phyloP scores from a whole-genome alignment of 2,329 filamentous ascomycete species.

The Trichoderma afroharzianum region DNA sequence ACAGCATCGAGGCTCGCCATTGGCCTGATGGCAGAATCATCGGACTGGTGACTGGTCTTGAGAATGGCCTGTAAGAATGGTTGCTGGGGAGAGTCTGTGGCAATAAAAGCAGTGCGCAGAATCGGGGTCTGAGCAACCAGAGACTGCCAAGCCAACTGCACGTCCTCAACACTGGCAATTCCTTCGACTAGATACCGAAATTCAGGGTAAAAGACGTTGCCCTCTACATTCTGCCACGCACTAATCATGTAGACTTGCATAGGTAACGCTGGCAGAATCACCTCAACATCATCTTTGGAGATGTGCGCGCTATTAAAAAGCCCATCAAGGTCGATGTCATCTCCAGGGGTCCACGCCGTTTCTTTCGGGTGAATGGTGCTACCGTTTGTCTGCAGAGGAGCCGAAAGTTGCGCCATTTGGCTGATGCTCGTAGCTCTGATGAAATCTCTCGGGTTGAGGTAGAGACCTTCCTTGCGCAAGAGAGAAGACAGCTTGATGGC shows the following conservation, averaged over 20 bases:
- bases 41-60: constrained; percentile 14
- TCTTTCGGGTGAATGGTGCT: background rate
- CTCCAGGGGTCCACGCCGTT: constrained; percentile 31
- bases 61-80: constrained; percentile 65
- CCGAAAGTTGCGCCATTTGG: constrained; percentile 52
- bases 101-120: constrained; percentile 64
- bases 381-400: background rate
- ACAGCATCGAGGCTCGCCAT: background rate
- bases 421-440: constrained; percentile 61
- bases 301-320: constrained; percentile 43
- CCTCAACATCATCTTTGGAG: constrained; percentile 45
- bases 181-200: constrained; percentile 60
- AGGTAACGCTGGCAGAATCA: constrained; percentile 64
- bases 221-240: constrained; percentile 66
- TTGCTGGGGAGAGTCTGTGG: constrained; percentile 41
- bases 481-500: constrained; percentile 78
- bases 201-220: constrained; percentile 67
- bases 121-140: constrained; percentile 57
- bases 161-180: constrained; percentile 31
- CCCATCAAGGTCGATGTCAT: constrained; percentile 35
- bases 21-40: background rate
- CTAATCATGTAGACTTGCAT: constrained; percentile 80
- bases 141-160: constrained; percentile 59
- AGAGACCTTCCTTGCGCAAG: constrained; percentile 60
- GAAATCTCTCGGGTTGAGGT: constrained; percentile 67